A percentile compares a stretch with the other conserved stretches of the same genome.
Evolutionary conservation across 1,284 basidiomycete species (phyloP).

Genomic region (Ustilago cynodontis): DNA sequence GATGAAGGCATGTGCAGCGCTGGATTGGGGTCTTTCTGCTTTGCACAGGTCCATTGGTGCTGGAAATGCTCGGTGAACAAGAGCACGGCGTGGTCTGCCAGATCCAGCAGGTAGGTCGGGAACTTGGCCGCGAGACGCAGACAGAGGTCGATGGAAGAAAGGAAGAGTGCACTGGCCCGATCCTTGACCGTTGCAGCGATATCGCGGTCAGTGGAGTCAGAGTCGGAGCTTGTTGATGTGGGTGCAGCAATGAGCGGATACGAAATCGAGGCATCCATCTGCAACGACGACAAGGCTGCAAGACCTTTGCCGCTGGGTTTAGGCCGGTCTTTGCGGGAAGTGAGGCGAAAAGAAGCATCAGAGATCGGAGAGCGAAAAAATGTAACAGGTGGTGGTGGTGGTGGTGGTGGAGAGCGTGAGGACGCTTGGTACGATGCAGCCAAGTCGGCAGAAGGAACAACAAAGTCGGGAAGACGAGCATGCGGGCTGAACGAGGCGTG

Average conservation of each 20-base stretch:
- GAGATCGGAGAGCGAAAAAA: conserved; percentile 25
- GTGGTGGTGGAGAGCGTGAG: background rate
- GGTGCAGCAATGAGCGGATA: conserved; percentile 7
- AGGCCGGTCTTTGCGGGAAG: conserved; percentile 37
- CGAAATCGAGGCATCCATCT: conserved; percentile 17
- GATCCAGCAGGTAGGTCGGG: conserved; percentile 25
- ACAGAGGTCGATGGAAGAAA: conserved; percentile 28
- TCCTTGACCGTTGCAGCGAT: background rate
- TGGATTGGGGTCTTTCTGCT: conserved; percentile 18
- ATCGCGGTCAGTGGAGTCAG: background rate
- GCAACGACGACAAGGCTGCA: conserved; percentile 18
- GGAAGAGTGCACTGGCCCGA: conserved; percentile 32
- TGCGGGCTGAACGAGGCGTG: conserved; percentile 32
- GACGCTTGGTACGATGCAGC: background rate
- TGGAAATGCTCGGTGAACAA: conserved; percentile 31
- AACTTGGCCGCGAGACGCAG: conserved; percentile 26
- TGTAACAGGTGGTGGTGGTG: conserved; percentile 5
- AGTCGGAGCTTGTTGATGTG: background rate
- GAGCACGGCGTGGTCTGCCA: conserved; percentile 34
- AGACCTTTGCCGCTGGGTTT: conserved; percentile 34
- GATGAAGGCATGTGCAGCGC: conserved; percentile 20
- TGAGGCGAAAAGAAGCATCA: conserved; percentile 30
- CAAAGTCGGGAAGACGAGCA: conserved; percentile 37
- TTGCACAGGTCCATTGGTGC: conserved; percentile 41
- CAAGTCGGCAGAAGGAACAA: conserved; percentile 18